These are phyloP conservation scores for Diaporthe eres DNA, from an alignment of 2,329 filamentous ascomycete genomes.

Conservation along the genomic window DNA sequence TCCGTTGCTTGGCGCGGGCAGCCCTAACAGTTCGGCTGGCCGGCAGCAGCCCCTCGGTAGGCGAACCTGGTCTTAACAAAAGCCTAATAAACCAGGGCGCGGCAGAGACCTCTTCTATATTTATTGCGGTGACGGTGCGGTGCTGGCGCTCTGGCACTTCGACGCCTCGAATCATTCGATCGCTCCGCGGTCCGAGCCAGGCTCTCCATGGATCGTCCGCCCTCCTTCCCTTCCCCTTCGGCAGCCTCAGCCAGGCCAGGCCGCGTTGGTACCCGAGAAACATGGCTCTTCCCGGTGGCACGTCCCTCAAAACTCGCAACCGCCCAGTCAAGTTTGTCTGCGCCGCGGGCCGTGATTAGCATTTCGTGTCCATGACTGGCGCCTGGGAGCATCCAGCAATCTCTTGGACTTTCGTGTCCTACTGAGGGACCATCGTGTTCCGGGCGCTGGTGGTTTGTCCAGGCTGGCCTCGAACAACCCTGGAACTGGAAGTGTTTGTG, in stretches of 20 bases:
- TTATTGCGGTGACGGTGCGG: constrained; percentile 25
- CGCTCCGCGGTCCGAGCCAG: constrained; percentile 17
- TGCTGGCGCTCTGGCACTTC: not conserved
- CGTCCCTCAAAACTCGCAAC: not conserved
- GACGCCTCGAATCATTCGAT: constrained; percentile 15
- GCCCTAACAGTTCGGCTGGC: constrained; percentile 33
- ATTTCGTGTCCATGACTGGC: not conserved
- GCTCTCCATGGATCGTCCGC: constrained; percentile 10
- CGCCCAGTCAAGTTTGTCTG: not conserved
- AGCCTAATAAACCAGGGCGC: constrained; percentile 20
- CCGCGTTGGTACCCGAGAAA: constrained; percentile 35
- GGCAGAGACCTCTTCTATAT: constrained; percentile 31
- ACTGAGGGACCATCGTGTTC: not conserved
- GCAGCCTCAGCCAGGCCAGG: constrained; percentile 21
- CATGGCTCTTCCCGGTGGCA: constrained; percentile 40
- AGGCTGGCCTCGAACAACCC: not conserved
- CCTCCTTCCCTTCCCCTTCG: constrained; percentile 8
- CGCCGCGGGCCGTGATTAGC: not conserved
- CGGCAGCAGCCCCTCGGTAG: constrained; percentile 33
- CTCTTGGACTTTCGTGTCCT: not conserved
- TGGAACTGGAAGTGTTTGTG: constrained; percentile 29
- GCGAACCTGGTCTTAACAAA: constrained; percentile 34
- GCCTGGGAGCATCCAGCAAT: not conserved
- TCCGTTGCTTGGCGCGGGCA: constrained; percentile 31
- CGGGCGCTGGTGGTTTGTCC: constrained; percentile 6